A percentile compares a stretch with the other conserved stretches of the same genome.
phyloP scores from a whole-genome alignment of 768 basidiomycete genomes.

The Tricholoma sp. region DNA sequence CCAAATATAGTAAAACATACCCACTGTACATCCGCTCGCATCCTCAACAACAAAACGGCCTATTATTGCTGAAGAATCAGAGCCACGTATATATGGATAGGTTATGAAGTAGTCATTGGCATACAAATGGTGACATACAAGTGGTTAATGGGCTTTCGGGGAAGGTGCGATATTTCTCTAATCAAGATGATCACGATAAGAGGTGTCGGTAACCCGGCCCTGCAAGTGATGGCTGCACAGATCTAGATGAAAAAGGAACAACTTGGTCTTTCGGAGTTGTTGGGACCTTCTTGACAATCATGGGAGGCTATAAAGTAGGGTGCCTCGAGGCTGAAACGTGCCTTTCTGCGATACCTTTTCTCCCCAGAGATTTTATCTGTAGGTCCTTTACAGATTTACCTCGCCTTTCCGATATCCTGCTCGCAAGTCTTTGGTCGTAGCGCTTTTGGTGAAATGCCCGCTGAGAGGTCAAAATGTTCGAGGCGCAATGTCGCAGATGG shows the following conservation, averaged over 20 bases:
- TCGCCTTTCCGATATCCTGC: conserved; percentile 1
- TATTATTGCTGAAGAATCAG: too few relatives aligned
- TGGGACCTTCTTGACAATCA: conserved; percentile 14
- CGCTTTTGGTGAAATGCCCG: conserved; percentile 34
- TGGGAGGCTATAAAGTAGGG: conserved; percentile 19
- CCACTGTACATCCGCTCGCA: too few relatives aligned
- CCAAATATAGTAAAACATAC: conserved; percentile 10
- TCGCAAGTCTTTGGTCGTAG: conserved; percentile 4
- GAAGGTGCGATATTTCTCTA: conserved; percentile 13
- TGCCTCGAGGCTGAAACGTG: conserved; percentile 18
- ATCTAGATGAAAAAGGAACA: conserved; percentile 16
- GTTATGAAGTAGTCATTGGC: background rate
- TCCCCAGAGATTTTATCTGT: conserved; percentile 12
- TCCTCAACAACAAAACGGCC: too few relatives aligned
- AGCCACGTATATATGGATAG: background rate
- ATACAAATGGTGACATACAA: background rate
- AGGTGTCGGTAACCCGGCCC: conserved; percentile 6
- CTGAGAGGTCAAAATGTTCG: conserved; percentile 37
- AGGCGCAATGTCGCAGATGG: conserved; percentile 32
- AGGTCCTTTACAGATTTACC: conserved; percentile 14
- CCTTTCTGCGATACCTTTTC: conserved; percentile 21
- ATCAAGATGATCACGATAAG: conserved; percentile 14
- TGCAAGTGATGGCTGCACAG: conserved; percentile 1
- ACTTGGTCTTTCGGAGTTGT: conserved; percentile 16
- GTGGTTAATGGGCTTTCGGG: conserved; percentile 7